Evolutionary conservation across 176 grass and related monocot species (phyloP).

Genomic region (Carex kokanica): DNA sequence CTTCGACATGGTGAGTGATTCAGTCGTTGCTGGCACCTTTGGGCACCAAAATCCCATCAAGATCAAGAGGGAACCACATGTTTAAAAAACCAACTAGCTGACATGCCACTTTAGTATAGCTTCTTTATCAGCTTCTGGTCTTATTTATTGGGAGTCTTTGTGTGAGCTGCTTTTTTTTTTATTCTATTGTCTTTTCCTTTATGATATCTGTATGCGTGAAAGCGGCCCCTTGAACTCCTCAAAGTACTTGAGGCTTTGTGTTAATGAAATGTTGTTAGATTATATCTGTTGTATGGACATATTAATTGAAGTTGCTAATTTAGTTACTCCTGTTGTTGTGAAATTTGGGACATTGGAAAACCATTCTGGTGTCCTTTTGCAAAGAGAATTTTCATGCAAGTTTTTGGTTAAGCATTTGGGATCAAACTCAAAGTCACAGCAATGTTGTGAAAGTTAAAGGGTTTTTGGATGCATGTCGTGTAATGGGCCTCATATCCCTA

Average conservation of each 20-base stretch:
- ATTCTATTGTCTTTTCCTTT: conserved; percentile 3
- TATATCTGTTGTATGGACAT: conserved; percentile 8
- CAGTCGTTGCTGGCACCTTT: conserved; percentile 65
- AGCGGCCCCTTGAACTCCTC: conserved; percentile 43
- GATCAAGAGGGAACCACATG: conserved; percentile 59
- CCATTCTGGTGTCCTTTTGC: not conserved
- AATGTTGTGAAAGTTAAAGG: no score
- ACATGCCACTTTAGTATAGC: not conserved
- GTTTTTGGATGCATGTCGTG: no score
- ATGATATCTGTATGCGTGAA: conserved; percentile 21
- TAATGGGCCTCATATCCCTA: no score
- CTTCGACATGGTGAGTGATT: conserved; percentile 85
- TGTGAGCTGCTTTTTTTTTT: conserved; percentile 45
- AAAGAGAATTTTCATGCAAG: not conserved
- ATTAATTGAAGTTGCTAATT: conserved; percentile 45
- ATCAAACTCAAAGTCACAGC: no score
- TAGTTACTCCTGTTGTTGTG: not conserved
- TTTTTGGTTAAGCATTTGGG: not conserved
- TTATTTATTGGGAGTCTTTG: conserved; percentile 36
- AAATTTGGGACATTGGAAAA: not conserved
- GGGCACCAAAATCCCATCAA: conserved; percentile 35
- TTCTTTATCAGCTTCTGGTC: not conserved
- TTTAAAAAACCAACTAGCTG: conserved; percentile 21
- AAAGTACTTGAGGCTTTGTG: conserved; percentile 10
- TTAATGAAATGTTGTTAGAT: conserved; percentile 26